Percentiles rank a stretch among this genome's conserved stretches.
Conservation (phyloP, 768 basidiomycete genomes). For the Trametes sanguinea region DNA sequence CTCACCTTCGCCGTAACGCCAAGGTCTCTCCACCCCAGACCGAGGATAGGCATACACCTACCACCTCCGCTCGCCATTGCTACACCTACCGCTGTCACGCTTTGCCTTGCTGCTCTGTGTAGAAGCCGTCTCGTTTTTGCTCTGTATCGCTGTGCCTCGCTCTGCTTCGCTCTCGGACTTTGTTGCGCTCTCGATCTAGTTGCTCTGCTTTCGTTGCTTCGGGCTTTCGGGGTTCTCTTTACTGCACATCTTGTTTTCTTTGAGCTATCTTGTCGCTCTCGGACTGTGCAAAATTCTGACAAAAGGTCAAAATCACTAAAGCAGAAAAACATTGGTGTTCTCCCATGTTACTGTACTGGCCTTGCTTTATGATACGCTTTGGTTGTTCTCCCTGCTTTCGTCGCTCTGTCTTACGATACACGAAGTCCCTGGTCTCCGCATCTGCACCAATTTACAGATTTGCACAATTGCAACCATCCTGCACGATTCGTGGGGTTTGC, state of each 20-base stretch:
- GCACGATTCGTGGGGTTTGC: too few species aligned
- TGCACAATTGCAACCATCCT: too few species aligned
- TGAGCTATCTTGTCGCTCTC: background rate
- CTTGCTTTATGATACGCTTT: background rate
- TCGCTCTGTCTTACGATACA: background rate
- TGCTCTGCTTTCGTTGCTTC: background rate
- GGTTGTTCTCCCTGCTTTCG: background rate
- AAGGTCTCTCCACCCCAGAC: too few species aligned
- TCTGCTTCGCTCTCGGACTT: background rate
- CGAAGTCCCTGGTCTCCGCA: too few species aligned
- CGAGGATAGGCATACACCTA: too few species aligned
- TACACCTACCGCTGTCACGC: too few species aligned
- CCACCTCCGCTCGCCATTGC: too few species aligned
- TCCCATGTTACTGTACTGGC: background rate
- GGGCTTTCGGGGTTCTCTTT: background rate
- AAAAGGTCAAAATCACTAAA: constrained; percentile 1
- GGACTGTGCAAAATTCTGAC: background rate
- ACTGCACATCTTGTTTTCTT: background rate
- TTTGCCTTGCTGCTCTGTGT: too few species aligned
- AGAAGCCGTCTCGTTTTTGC: background rate
- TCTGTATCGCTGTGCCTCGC: background rate
- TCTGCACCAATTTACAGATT: too few species aligned
- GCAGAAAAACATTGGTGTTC: background rate
- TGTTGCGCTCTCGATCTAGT: background rate
- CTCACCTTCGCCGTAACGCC: too few species aligned